A percentile compares a stretch with the other conserved stretches of the same genome.
Evolutionary conservation across 495 filamentous ascomycete genomes (phyloP).

Genomic region (Aspergillus biplanus): DNA sequence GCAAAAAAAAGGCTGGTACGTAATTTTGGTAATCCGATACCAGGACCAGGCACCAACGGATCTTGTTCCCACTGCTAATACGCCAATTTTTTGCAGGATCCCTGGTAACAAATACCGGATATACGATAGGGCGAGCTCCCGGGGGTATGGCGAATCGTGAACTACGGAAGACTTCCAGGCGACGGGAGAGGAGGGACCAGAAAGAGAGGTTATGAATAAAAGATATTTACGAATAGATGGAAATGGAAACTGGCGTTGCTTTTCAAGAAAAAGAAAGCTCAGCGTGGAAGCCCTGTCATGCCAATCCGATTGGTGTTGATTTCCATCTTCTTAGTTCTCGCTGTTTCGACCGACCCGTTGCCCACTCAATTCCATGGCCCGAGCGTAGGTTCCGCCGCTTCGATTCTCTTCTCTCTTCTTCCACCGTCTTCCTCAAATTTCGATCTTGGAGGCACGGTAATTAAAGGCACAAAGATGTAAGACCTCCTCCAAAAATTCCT

Average conservation of each 20-base stretch:
- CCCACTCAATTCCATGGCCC: conserved; percentile 31
- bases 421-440: conserved; percentile 38
- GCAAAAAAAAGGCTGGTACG: conserved; percentile 22
- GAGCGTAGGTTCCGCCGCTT: conserved; percentile 35
- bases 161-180: background rate
- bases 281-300: background rate
- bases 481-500: background rate
- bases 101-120: conserved; percentile 23
- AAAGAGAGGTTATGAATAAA: conserved; percentile 1
- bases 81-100: conserved; percentile 17
- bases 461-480: background rate
- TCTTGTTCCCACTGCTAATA: conserved; percentile 4
- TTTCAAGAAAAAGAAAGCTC: conserved; percentile 17
- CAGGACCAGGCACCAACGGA: conserved; percentile 28
- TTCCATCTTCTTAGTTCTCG: conserved; percentile 24
- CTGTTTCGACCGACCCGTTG: conserved; percentile 32
- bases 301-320: conserved; percentile 14
- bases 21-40: conserved; percentile 25
- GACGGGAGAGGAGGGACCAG: conserved; percentile 7
- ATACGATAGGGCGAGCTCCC: conserved; percentile 21
- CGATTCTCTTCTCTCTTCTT: conserved; percentile 39
- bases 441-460: conserved; percentile 14
- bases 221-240: background rate
- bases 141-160: conserved; percentile 7
- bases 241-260: conserved; percentile 11